These are phyloP conservation scores for Mallotus japonicus DNA, from an alignment of 441 rosid genomes.

Conservation along the genomic window DNA sequence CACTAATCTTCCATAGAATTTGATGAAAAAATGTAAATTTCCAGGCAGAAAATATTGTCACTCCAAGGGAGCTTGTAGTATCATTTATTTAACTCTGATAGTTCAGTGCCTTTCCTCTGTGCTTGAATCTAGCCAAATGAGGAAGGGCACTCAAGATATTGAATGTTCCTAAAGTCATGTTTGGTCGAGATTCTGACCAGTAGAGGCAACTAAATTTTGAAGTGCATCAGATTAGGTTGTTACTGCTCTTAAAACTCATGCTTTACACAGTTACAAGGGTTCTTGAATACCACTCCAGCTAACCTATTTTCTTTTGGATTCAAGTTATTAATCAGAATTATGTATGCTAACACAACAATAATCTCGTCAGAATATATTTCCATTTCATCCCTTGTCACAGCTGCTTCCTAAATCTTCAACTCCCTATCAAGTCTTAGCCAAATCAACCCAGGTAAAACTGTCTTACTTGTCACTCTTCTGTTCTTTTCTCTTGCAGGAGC, in stretches of 20 bases:
- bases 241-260: background rate
- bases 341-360: too few species aligned
- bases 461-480: constrained; percentile 82
- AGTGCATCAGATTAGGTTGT: constrained; percentile 1
- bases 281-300: background rate
- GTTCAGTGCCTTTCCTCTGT: constrained; percentile 35
- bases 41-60: constrained; percentile 5
- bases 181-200: constrained; percentile 80
- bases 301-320: too few species aligned
- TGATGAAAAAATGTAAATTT: constrained; percentile 35
- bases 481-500: constrained; percentile 70
- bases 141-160: constrained; percentile 63
- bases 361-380: constrained; percentile 57
- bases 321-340: too few species aligned
- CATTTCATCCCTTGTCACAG: constrained; percentile 64
- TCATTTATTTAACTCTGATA: background rate
- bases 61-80: constrained; percentile 1
- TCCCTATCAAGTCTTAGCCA: constrained; percentile 57
- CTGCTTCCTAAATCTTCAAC: constrained; percentile 60
- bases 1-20: constrained; percentile 16
- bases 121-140: constrained; percentile 50
- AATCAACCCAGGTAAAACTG: constrained; percentile 66
- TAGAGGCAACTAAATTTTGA: constrained; percentile 50
- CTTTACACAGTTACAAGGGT: background rate
- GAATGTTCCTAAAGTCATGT: constrained; percentile 66